Base-by-base conservation (phyloP, 495 filamentous ascomycete genomes). In the Penicillium nucicola region DNA sequence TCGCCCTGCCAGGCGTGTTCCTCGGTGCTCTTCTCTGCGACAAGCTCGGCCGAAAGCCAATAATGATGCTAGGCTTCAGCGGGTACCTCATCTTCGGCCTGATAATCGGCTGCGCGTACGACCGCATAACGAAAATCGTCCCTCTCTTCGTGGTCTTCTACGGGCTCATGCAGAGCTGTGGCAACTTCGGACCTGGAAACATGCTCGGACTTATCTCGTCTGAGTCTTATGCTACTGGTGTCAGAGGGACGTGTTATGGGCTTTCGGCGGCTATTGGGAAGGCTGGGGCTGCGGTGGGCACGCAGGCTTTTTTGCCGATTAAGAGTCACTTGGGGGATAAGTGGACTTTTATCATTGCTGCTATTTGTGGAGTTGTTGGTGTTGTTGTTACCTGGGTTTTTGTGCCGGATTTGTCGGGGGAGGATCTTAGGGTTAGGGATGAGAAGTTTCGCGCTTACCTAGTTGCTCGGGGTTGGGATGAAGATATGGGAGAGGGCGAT, bases 131-230 rank as follows among this genome's bases (percentile, higher is more conserved):
- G 6, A 77, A 76, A 40, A 77, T 79, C 37, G 47, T 77, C 0
- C 77, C 77, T 2, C 65, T 78, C 9, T 80, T 81, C 60, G 69
- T 80, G n/a, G 60, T 79, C 30, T 74, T 79, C 50, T 81, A 80
- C 55, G 78, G 75, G 4, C 60, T 80, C 6, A 77, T 81, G 74
- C 68, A 72, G 20, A 74, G 69, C 35, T 75, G 61, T 7, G 76
- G 76, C n/a, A 77, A 79, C 38, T 53, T 78, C 5, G 78, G 78
- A 1, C 77, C 77, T 0, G 77, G 77, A 0, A 72, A 78, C 38
- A 77, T 77, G 71, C 62, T 79, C 12, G 76, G 75, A 4, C 56
- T 81, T 3, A 42, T 78, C 0, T 77, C 75, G 0, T 78, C 74
- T 0, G 77, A 81, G 42, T 64, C 67, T 7, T 81, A 77, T 43